Percentiles rank a stretch among this genome's conserved stretches.
Conservation (phyloP, 805 yeast genomes). For the Pichia nakasei region DNA sequence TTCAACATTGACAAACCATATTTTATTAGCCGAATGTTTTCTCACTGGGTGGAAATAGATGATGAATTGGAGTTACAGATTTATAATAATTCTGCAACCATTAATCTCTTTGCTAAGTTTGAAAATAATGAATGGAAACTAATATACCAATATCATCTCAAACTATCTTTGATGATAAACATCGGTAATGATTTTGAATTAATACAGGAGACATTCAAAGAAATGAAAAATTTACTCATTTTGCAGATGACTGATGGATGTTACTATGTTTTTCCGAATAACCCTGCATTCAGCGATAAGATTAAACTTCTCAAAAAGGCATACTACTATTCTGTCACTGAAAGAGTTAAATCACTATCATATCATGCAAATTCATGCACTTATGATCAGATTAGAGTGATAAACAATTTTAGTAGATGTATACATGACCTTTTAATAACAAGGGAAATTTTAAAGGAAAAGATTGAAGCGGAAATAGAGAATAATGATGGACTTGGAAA, state of each 20-base stretch:
- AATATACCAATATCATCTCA: conserved; percentile 18
- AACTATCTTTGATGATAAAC: conserved; percentile 24
- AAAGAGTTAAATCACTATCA: conserved; percentile 1
- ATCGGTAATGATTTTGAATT: conserved; percentile 23
- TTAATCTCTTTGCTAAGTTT: conserved; percentile 17
- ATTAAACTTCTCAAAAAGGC: conserved; percentile 9
- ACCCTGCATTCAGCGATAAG: conserved; percentile 9
- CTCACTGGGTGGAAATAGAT: no score
- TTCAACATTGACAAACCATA: conserved; percentile 21
- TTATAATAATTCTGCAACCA: conserved; percentile 16
- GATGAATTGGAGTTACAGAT: conserved; percentile 18
- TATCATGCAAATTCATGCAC: conserved; percentile 23
- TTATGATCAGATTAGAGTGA: conserved; percentile 34
- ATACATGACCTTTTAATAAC: conserved; percentile 26
- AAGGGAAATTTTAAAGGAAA: conserved; percentile 3
- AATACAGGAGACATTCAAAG: conserved; percentile 13
- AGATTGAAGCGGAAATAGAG: not conserved
- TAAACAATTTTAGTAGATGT: conserved; percentile 31
- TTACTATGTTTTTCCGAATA: conserved; percentile 19
- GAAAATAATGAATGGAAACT: conserved; percentile 18
- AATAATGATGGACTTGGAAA: no score
- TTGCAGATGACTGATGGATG: conserved; percentile 26
- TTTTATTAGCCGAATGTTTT: conserved; percentile 29
- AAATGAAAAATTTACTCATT: conserved; percentile 20
- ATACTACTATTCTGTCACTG: conserved; percentile 1